Conservation (phyloP, 805 yeast genomes). For the Kazachstania bromeliacearum region DNA sequence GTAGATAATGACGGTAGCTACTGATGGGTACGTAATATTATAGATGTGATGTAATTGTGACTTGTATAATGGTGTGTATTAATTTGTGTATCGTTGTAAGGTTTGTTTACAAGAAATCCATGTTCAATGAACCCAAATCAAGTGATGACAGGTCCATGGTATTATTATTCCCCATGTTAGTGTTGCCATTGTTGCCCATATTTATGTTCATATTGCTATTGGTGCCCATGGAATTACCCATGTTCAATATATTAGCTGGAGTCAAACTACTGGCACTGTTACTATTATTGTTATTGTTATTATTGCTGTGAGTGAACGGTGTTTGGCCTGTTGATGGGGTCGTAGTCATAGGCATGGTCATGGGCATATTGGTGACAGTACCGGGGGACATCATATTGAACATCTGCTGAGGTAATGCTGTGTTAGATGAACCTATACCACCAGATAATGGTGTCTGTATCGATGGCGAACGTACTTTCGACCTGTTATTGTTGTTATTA, state of each 20-base stretch:
- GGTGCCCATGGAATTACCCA: conserved; percentile 12
- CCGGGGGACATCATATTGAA: no score
- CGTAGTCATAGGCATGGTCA: not conserved
- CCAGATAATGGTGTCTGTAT: conserved; percentile 2
- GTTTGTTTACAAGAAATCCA: conserved; percentile 25
- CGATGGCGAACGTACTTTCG: not conserved
- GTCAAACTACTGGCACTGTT: conserved; percentile 5
- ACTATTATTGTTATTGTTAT: not conserved
- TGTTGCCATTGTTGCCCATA: conserved; percentile 4
- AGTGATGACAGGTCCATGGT: conserved; percentile 21
- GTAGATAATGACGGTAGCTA: no score
- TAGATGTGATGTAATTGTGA: no score
- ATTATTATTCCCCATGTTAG: conserved; percentile 8
- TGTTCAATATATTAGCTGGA: conserved; percentile 12
- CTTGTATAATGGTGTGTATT: no score
- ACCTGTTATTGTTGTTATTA: not conserved
- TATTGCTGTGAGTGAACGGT: conserved; percentile 1
- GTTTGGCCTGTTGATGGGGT: conserved; percentile 1
- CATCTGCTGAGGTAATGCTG: no score
- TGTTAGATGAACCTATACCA: no score
- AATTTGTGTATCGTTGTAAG: no score
- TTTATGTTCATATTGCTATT: conserved; percentile 5
- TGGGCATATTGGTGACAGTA: not conserved
- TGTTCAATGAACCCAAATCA: conserved; percentile 23
- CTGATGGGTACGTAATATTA: no score